phyloP scores from a whole-genome alignment of 257 asterid species.

The Gentiana dahurica region DNA sequence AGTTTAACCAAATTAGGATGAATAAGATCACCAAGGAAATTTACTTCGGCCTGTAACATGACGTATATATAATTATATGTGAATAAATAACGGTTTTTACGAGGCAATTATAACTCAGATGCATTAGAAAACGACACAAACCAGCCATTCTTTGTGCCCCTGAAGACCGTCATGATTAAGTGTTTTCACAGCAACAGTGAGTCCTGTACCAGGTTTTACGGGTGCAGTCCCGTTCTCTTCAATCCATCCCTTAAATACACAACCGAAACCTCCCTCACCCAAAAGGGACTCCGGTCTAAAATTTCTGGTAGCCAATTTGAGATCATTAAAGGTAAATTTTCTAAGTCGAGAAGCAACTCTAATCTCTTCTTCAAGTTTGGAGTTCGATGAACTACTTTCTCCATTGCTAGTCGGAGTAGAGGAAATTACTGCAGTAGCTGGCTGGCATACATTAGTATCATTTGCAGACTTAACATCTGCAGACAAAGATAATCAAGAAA shows the following conservation, averaged over 20 bases:
- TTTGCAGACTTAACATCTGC: conserved; percentile 63
- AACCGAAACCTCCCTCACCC: conserved; percentile 99
- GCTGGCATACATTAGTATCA: conserved; percentile 56
- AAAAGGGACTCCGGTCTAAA: conserved; percentile 96
- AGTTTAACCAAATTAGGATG: conserved; percentile 89
- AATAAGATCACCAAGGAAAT: conserved; percentile 81
- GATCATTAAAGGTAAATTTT: conserved; percentile 73
- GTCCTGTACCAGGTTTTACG: conserved; percentile 97
- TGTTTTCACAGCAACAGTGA: conserved; percentile 95
- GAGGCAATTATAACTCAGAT: neutral
- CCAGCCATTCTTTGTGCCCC: conserved; percentile 99
- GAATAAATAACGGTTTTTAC: too few relatives aligned
- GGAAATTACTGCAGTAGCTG: conserved; percentile 45
- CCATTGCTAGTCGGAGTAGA: conserved; percentile 65
- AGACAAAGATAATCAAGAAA: too few relatives aligned
- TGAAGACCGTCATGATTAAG: conserved; percentile 97
- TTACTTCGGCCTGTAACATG: conserved; percentile 84
- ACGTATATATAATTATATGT: conserved; percentile 1
- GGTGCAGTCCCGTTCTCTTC: conserved; percentile 99
- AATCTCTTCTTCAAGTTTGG: conserved; percentile 80
- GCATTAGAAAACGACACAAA: conserved; percentile 28
- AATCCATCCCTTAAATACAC: conserved; percentile 98
- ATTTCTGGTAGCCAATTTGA: conserved; percentile 83
- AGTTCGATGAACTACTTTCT: conserved; percentile 60
- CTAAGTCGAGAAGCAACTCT: conserved; percentile 80